Evolutionary conservation across 148 eudicot species (phyloP).

Genomic region (Fagopyrum tataricum): DNA sequence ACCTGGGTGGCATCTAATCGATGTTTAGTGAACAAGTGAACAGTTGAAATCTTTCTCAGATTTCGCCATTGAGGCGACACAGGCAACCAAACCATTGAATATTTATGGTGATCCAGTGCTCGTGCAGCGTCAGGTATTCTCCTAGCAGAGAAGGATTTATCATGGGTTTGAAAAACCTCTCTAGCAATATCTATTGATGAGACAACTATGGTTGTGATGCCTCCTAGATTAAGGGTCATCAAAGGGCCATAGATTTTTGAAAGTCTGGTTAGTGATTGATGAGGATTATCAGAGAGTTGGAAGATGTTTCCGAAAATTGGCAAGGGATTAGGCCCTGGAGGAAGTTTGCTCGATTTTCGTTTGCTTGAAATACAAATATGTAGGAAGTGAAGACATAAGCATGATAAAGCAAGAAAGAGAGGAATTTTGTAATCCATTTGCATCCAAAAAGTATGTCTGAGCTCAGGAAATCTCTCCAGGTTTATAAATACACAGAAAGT

Average conservation of each 20-base stretch:
- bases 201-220: constrained; percentile 26
- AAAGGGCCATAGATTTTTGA: constrained; percentile 34
- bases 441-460: not conserved
- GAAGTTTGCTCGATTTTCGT: constrained; percentile 17
- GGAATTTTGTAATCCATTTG: not conserved
- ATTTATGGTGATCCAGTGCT: constrained; percentile 14
- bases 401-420: not conserved
- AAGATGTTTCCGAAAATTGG: constrained; percentile 40
- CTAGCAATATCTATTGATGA: constrained; percentile 31
- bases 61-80: constrained; percentile 19
- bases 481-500: not conserved
- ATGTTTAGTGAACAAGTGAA: constrained; percentile 22
- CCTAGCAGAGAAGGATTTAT: constrained; percentile 20
- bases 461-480: not conserved
- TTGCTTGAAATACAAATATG: not conserved
- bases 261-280: constrained; percentile 28
- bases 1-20: constrained; percentile 18
- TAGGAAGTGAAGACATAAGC: not conserved
- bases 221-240: constrained; percentile 42
- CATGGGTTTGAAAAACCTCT: constrained; percentile 21
- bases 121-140: not conserved
- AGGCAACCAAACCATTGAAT: constrained; percentile 20
- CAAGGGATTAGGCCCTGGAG: constrained; percentile 44
- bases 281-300: constrained; percentile 29
- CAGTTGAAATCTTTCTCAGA: constrained; percentile 16